phyloP scores from a whole-genome alignment of 495 filamentous ascomycete species.

The Penicillium lividum region DNA sequence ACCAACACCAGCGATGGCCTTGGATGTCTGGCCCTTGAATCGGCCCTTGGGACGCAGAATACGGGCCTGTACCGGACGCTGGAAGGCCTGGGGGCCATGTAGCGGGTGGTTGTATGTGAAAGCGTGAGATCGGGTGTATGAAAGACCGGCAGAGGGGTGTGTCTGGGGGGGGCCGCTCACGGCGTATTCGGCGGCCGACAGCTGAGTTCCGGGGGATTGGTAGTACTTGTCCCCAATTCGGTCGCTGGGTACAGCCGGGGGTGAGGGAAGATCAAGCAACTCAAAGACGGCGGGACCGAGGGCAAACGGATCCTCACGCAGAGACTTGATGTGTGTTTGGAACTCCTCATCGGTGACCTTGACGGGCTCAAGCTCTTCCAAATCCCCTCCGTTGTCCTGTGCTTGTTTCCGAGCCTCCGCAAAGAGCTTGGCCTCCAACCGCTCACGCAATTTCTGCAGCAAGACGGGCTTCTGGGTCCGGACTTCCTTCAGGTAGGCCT shows the following conservation, averaged over 20 bases:
- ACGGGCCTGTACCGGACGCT: conserved; percentile 66
- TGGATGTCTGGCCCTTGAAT: conserved; percentile 34
- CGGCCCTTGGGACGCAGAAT: conserved; percentile 55
- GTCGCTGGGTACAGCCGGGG: conserved; percentile 39
- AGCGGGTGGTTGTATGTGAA: conserved; percentile 76
- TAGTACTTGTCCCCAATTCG: conserved; percentile 39
- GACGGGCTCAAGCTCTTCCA: conserved; percentile 32
- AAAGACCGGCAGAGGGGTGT: conserved; percentile 88
- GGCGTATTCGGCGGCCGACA: conserved; percentile 53
- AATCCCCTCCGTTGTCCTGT: conserved; percentile 48
- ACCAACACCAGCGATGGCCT: conserved; percentile 51
- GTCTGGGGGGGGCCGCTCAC: conserved; percentile 71
- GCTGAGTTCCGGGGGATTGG: conserved; percentile 36
- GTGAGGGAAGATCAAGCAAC: conserved; percentile 51
- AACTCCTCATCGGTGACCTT: conserved; percentile 63
- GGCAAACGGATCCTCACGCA: conserved; percentile 55
- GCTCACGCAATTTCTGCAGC: conserved; percentile 56
- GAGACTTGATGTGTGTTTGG: conserved; percentile 56
- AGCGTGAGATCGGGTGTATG: conserved; percentile 73
- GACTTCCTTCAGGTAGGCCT: conserved; percentile 62
- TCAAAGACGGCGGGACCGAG: conserved; percentile 48
- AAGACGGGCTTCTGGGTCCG: conserved; percentile 62
- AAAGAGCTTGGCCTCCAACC: conserved; percentile 43
- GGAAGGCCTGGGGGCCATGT: conserved; percentile 71
- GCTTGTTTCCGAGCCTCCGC: conserved; percentile 42